Conservation (phyloP, 1,139 yeast genomes). For the Suhomyces guaymorum region DNA sequence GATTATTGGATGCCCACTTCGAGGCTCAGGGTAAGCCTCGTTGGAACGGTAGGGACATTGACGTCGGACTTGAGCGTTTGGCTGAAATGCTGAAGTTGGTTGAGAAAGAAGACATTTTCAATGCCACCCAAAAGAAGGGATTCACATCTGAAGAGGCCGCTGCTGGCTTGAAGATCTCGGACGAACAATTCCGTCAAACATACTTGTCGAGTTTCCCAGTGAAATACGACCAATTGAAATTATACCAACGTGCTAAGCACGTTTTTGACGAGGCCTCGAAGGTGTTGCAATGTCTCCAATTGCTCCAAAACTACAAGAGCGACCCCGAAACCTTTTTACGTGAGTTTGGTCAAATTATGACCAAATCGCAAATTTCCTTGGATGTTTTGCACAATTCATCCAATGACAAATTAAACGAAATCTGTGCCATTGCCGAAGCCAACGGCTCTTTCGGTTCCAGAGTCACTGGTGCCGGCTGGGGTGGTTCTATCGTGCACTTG, state of each 20-base stretch:
- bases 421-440: constrained; percentile 54
- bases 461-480: constrained; percentile 83
- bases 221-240: constrained; percentile 52
- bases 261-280: constrained; percentile 65
- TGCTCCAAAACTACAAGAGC: constrained; percentile 26
- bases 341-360: constrained; percentile 56
- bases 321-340: constrained; percentile 27
- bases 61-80: constrained; percentile 45
- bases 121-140: constrained; percentile 41
- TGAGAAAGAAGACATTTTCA: constrained; percentile 34
- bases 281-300: constrained; percentile 52
- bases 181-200: constrained; percentile 42
- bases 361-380: constrained; percentile 59
- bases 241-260: constrained; percentile 62
- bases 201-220: constrained; percentile 61
- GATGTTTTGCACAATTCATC: constrained; percentile 55
- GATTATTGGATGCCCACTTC: constrained; percentile 58
- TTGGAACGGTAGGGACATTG: constrained; percentile 52
- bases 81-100: constrained; percentile 42
- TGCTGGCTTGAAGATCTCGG: constrained; percentile 40
- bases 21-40: constrained; percentile 30
- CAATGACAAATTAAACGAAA: constrained; percentile 50
- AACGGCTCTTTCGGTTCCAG: constrained; percentile 69
- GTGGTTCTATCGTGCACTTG: constrained; percentile 71
- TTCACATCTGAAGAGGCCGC: constrained; percentile 55